Conservation (phyloP, 768 basidiomycete species). For the Boletus vermiculosoides region DNA sequence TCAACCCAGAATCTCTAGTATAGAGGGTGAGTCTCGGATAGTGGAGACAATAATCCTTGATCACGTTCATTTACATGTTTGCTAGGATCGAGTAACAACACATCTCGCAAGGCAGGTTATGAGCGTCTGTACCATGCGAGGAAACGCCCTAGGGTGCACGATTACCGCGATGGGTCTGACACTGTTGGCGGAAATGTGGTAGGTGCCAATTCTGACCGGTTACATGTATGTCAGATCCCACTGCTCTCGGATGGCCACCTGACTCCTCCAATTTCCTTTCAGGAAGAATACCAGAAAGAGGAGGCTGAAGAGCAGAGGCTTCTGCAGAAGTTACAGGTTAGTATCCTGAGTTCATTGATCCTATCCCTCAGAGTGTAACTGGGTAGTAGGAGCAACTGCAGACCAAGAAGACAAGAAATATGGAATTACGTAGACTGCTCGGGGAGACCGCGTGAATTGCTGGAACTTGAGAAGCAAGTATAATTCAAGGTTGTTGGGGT, state of each 20-base stretch:
- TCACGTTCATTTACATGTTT: not conserved
- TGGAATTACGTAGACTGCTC: constrained; percentile 12
- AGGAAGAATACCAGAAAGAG: constrained; percentile 12
- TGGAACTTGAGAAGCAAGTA: not conserved
- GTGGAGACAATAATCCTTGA: not conserved
- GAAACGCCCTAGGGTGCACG: not conserved
- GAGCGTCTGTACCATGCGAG: not conserved
- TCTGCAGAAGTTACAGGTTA: constrained; percentile 11
- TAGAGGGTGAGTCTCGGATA: not conserved
- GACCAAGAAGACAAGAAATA: constrained; percentile 8
- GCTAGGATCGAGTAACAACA: not conserved
- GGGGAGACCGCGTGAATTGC: constrained; percentile 5
- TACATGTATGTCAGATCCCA: constrained; percentile 1
- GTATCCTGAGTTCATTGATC: not conserved
- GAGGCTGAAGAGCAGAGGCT: constrained; percentile 17
- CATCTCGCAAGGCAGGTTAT: not conserved
- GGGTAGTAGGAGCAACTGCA: constrained; percentile 4
- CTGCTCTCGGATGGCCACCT: no score
- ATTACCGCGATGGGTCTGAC: not conserved
- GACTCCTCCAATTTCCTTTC: not conserved
- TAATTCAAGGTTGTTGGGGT: not conserved
- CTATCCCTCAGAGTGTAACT: not conserved
- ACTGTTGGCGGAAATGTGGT: not conserved
- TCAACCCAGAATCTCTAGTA: not conserved
- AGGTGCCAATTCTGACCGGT: not conserved